These are phyloP conservation scores for Zasmidium angulare DNA, from an alignment of 2,329 filamentous ascomycete genomes.

Conservation along the genomic window DNA sequence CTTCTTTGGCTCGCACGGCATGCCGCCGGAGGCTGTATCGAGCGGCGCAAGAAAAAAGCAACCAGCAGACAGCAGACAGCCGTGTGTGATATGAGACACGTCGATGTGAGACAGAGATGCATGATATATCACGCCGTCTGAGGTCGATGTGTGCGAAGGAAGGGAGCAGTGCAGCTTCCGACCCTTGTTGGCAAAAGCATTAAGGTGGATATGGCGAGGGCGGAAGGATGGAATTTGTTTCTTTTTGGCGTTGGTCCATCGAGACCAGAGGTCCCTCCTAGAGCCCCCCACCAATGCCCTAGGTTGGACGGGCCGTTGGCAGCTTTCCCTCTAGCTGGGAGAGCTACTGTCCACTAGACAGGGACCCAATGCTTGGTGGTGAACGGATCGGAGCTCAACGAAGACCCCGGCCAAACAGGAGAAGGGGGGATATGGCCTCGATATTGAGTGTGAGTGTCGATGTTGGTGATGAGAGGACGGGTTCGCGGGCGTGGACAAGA, in stretches of 20 bases:
- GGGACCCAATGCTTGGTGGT: slow-evolving; percentile 10
- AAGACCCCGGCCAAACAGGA: not conserved
- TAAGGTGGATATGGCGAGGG: too few species aligned
- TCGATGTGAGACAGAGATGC: not conserved
- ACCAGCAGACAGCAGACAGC: too few species aligned
- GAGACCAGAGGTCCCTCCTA: too few species aligned
- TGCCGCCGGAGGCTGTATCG: not conserved
- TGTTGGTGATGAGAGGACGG: not conserved
- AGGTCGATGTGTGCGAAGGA: not conserved
- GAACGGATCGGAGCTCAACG: slow-evolving; percentile 12
- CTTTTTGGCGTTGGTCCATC: slow-evolving; percentile 16
- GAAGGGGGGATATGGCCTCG: not conserved
- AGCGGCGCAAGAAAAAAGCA: not conserved
- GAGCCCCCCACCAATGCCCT: too few species aligned
- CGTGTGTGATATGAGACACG: not conserved
- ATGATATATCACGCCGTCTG: not conserved
- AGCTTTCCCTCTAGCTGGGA: slow-evolving; percentile 21
- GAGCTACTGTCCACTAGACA: slow-evolving; percentile 15
- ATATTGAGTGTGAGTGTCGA: not conserved
- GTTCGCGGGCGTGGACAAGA: not conserved
- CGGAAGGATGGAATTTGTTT: too few species aligned
- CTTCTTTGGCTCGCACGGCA: slow-evolving; percentile 1
- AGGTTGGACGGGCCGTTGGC: slow-evolving; percentile 22
- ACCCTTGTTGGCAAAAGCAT: too few species aligned
- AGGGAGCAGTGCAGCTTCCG: not conserved